Evolutionary conservation across 768 basidiomycete genomes (phyloP).

Genomic region (Rhodotorula sphaerocarpa): DNA sequence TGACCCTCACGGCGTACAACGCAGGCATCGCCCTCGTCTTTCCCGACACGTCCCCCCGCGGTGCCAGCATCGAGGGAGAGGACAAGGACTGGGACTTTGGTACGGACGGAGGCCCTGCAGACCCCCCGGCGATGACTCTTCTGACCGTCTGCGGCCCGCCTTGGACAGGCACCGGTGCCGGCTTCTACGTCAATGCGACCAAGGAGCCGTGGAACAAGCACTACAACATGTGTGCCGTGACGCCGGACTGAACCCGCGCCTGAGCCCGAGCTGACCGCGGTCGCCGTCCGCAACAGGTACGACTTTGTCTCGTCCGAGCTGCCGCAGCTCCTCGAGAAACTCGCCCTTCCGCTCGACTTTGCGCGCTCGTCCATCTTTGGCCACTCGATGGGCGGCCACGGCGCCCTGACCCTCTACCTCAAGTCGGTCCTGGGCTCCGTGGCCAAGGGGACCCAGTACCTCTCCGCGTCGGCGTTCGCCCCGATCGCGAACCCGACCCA

Average conservation of each 20-base stretch:
- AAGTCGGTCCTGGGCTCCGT: conserved; percentile 47
- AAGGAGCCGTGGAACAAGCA: conserved; percentile 47
- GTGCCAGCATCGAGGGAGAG: conserved; percentile 57
- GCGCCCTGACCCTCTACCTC: conserved; percentile 83
- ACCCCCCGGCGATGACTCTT: neutral
- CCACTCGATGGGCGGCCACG: conserved; percentile 97
- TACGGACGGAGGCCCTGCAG: conserved; percentile 41
- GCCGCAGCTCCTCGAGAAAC: conserved; percentile 63
- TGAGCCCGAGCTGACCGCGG: too few relatives aligned
- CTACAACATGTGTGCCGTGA: conserved; percentile 43
- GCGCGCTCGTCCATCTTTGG: conserved; percentile 80
- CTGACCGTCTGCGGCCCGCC: neutral
- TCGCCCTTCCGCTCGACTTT: conserved; percentile 74
- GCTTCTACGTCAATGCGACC: conserved; percentile 93
- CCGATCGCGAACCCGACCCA: conserved; percentile 77
- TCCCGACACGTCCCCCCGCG: conserved; percentile 91
- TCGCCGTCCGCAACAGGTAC: conserved; percentile 69
- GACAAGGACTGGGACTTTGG: conserved; percentile 77
- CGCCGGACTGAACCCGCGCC: conserved; percentile 37
- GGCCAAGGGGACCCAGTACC: conserved; percentile 52
- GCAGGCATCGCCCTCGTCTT: conserved; percentile 80
- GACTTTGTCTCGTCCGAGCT: conserved; percentile 75
- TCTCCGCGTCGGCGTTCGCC: conserved; percentile 81
- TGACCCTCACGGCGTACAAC: too few relatives aligned
- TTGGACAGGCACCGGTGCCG: conserved; percentile 49